Evolutionary conservation across 2,329 filamentous ascomycete genomes (phyloP), one percentile per base, ranked within the genome.

Genomic region (Hypoxylon sp.): DNA sequence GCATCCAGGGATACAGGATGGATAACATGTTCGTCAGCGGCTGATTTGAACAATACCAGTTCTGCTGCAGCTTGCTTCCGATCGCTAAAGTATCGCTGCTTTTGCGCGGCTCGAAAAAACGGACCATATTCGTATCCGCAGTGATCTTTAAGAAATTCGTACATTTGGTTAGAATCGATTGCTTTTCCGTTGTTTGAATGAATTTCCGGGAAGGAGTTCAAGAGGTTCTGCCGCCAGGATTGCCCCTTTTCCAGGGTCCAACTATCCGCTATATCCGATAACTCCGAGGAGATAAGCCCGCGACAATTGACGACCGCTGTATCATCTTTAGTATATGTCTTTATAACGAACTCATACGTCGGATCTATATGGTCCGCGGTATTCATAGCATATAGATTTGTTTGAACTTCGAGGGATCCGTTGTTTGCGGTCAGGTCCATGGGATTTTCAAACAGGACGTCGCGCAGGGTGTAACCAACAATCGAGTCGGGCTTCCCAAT

Each of bases 1-100:
- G 66, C 60, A 58, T 73, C 71, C 17, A 73, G 27, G 2, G 62
- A 50, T 3, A 58, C 51, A n/a, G 66, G 71, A 37, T 73, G 71
- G 14, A 73, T 40, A 22, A 69, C 40, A 62, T 70, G 61, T 30
- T 30, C 14, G 2, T 56, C 46, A 2, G 27, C 27, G 37, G 13
- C 10, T 22, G 40, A 27, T 7, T 51, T 49, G 40, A 61, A 63
- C 4, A 61, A 30, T 11, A 35, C 27, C 0, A 59, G 13, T 4
- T 61, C n/a, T 3, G 69, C 58, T 7, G 50, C 30, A n/a, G 51
- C 58, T 35, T 57, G 53, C 17, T 59, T 35, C 31, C 33, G 11
- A n/a, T 49, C 31, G 13, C 48, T 10, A 14, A 42, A 27, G n/a
- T 46, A 63, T 6, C n/a, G 6, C 40, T 64, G 63, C 8, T 61